Evolutionary conservation across 805 yeast species (phyloP).

Genomic region (Ascoidea rubescens): DNA sequence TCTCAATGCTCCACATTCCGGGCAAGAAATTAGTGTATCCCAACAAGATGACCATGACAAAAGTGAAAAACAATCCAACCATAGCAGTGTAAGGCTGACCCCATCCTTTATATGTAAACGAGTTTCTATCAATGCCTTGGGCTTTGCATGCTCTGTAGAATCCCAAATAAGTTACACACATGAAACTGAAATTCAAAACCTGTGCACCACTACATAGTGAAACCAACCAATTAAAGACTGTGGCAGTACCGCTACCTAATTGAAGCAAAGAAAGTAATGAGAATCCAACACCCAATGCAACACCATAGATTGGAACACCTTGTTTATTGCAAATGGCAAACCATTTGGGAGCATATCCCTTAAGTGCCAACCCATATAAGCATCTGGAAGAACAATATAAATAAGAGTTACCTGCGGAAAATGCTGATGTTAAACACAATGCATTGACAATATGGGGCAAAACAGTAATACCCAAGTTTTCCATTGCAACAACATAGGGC

Average conservation of each 20-base stretch:
- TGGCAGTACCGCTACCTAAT: conserved; percentile 39
- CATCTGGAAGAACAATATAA: conserved; percentile 42
- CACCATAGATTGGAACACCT: conserved; percentile 58
- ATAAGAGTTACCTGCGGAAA: conserved; percentile 47
- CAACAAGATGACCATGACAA: conserved; percentile 40
- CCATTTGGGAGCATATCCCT: conserved; percentile 34
- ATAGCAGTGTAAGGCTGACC: conserved; percentile 46
- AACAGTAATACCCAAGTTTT: conserved; percentile 39
- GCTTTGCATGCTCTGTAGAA: conserved; percentile 46
- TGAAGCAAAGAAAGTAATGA: conserved; percentile 56
- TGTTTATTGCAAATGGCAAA: conserved; percentile 45
- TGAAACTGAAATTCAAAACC: conserved; percentile 42
- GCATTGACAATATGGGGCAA: conserved; percentile 44
- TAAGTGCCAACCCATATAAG: conserved; percentile 36
- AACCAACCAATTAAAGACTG: conserved; percentile 60
- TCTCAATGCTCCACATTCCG: conserved; percentile 46
- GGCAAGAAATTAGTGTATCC: conserved; percentile 64
- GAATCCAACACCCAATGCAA: conserved; percentile 13
- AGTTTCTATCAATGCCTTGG: conserved; percentile 33
- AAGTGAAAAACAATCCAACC: conserved; percentile 30
- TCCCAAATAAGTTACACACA: conserved; percentile 43
- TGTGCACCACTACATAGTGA: conserved; percentile 61
- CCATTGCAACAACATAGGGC: conserved; percentile 55
- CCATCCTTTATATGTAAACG: conserved; percentile 31
- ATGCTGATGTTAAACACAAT: conserved; percentile 34